These are phyloP conservation scores for Eucalyptus polyanthemos DNA, from an alignment of 345 rosid genomes.

Conservation along the genomic window DNA sequence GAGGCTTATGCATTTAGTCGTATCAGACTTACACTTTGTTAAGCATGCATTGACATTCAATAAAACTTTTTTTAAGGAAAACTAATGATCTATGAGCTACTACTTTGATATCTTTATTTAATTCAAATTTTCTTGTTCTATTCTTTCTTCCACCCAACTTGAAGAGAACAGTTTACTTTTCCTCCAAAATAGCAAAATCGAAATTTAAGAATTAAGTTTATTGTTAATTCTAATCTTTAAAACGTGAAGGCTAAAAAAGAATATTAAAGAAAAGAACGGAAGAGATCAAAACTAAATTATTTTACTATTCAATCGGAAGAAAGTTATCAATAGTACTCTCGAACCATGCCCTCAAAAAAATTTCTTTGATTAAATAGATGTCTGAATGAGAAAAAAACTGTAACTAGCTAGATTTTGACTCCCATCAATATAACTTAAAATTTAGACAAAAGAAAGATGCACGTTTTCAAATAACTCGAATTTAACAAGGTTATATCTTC, in stretches of 20 bases:
- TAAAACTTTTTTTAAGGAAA: background rate
- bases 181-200: background rate
- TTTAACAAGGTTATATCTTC: background rate
- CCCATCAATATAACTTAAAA: background rate
- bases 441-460: background rate
- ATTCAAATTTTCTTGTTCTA: background rate
- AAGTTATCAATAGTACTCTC: background rate
- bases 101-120: background rate
- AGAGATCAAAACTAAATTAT: background rate
- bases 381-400: background rate
- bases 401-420: background rate
- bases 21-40: background rate
- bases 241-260: background rate
- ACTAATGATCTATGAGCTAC: background rate
- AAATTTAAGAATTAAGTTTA: background rate
- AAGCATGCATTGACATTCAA: background rate
- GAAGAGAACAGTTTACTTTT: background rate
- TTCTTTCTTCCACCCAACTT: background rate
- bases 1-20: background rate
- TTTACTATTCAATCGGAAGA: background rate
- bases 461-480: background rate
- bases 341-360: background rate
- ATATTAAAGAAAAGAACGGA: background rate
- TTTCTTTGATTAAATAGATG: background rate
- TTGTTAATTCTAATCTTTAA: background rate